Percentiles rank a stretch among this genome's conserved stretches.
phyloP scores from a whole-genome alignment of 2,329 filamentous ascomycete genomes.

The Dothistroma septosporum region DNA sequence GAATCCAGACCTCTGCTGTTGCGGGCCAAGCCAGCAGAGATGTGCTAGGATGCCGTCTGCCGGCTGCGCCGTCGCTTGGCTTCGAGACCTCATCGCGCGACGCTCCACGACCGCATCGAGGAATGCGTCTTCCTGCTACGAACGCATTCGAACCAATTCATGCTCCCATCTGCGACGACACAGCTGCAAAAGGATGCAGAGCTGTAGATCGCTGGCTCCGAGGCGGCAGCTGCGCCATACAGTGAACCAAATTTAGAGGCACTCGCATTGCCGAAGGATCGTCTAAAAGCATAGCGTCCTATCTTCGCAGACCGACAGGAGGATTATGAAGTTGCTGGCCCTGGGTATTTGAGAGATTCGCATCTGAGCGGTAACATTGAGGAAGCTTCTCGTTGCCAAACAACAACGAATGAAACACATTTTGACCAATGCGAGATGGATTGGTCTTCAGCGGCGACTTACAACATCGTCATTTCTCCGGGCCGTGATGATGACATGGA shows the following conservation, averaged over 20 bases:
- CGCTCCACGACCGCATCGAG: no score
- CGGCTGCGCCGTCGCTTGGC: no score
- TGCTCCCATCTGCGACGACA: not conserved
- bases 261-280: not conserved
- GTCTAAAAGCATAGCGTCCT: not conserved
- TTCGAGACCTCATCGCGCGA: no score
- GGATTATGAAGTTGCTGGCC: not conserved
- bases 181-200: not conserved
- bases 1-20: no score
- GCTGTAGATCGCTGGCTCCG: not conserved
- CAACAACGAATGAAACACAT: not conserved
- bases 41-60: no score
- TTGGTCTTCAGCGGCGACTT: not conserved
- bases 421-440: not conserved
- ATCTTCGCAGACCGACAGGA: not conserved
- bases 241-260: not conserved
- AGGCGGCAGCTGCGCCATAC: not conserved
- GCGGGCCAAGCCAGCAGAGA: no score
- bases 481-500: not conserved
- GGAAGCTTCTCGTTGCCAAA: not conserved
- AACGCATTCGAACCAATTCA: no score
- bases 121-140: no score
- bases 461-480: slow-evolving; percentile 1
- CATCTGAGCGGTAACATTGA: not conserved
- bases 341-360: not conserved